These are phyloP conservation scores for Aspergillus ibericus DNA, from an alignment of 2,329 filamentous ascomycete species.

Conservation along the genomic window DNA sequence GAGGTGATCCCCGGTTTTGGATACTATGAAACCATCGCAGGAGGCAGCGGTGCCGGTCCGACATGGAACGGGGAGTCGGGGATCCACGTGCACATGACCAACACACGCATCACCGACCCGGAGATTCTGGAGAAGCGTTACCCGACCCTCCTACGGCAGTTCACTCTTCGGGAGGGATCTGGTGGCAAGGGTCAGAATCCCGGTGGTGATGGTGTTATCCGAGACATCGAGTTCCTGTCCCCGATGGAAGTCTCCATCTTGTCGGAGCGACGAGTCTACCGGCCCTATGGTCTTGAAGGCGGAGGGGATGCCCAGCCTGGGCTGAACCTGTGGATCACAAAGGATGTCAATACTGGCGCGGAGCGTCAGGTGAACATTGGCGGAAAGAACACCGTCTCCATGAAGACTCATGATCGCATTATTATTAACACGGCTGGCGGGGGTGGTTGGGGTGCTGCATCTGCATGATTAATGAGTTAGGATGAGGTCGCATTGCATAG, in stretches of 20 bases:
- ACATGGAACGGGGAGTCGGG: conserved; percentile 75
- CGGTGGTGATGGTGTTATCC: conserved; percentile 74
- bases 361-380: conserved; percentile 59
- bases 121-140: conserved; percentile 81
- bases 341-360: conserved; percentile 58
- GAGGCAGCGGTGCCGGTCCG: conserved; percentile 73
- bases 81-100: conserved; percentile 85
- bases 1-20: conserved; percentile 71
- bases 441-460: conserved; percentile 41
- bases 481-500: no score
- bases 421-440: conserved; percentile 60
- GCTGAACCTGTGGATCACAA: conserved; percentile 82
- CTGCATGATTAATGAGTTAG: background rate
- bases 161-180: conserved; percentile 64
- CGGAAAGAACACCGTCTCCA: conserved; percentile 62
- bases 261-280: conserved; percentile 72
- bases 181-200: conserved; percentile 66
- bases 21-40: conserved; percentile 86
- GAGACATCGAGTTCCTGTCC: conserved; percentile 82
- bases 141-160: conserved; percentile 72
- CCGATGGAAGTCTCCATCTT: conserved; percentile 79
- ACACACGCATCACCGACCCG: conserved; percentile 79
- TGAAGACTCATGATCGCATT: conserved; percentile 61
- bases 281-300: conserved; percentile 79
- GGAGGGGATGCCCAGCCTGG: conserved; percentile 77